phyloP scores from a whole-genome alignment of 2,329 filamentous ascomycete species.

The Botrytis fragariae region DNA sequence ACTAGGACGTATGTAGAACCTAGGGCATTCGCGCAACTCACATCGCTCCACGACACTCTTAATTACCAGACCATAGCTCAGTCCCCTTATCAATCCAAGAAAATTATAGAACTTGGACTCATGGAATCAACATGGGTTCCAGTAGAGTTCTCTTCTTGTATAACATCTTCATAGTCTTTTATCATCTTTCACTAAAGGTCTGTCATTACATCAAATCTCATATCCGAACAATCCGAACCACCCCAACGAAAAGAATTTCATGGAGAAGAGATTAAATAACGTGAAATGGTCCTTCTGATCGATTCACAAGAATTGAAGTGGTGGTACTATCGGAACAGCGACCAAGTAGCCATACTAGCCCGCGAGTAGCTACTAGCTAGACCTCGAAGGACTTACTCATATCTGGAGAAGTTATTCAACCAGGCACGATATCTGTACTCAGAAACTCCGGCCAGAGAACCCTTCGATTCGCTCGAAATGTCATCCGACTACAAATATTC shows the following conservation, averaged over 20 bases:
- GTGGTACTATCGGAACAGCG: not conserved
- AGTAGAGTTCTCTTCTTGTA: not conserved
- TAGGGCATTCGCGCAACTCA: not conserved
- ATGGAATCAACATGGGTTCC: too few relatives aligned
- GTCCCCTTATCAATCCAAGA: too few relatives aligned
- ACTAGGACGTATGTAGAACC: not conserved
- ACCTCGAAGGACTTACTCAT: not conserved
- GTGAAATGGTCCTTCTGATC: fast-evolving
- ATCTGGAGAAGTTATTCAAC: not conserved
- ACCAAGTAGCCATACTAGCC: not conserved
- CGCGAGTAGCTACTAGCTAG: not conserved
- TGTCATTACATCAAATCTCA: not conserved
- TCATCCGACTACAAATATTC: too few relatives aligned
- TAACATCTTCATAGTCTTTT: not conserved
- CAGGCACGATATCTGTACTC: too few relatives aligned
- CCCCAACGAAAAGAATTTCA: not conserved
- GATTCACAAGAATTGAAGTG: fast-evolving
- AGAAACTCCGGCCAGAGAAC: too few relatives aligned
- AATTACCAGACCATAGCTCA: not conserved
- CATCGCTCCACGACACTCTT: not conserved
- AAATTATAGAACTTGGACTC: too few relatives aligned
- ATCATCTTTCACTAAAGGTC: not conserved
- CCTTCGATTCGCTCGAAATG: too few relatives aligned
- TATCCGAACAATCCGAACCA: not conserved
- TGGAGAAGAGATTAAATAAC: fast-evolving